phyloP scores from a whole-genome alignment of 306 rosid genomes.

The Biancaea sappan region DNA sequence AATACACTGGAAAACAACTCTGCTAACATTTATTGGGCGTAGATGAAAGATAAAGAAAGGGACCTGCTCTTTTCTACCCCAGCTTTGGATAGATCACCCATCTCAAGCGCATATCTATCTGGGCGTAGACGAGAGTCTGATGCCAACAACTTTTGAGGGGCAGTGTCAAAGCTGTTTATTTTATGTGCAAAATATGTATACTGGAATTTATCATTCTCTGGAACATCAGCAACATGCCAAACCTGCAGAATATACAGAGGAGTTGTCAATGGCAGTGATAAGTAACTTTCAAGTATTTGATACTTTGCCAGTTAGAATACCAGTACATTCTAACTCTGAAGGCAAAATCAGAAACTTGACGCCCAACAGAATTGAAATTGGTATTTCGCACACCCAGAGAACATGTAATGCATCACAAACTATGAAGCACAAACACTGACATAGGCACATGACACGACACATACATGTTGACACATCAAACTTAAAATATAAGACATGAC shows the following conservation, averaged over 20 bases:
- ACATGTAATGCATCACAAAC: slow-evolving; percentile 10
- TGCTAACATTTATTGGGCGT: not conserved
- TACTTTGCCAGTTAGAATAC: not conserved
- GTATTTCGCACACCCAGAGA: not conserved
- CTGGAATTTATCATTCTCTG: slow-evolving; percentile 64
- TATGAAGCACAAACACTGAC: no score
- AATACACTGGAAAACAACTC: not conserved
- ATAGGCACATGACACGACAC: no score
- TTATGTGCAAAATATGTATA: slow-evolving; percentile 82
- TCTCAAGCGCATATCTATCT: slow-evolving; percentile 77
- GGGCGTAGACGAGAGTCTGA: slow-evolving; percentile 84
- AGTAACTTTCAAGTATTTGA: not conserved
- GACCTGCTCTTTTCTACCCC: slow-evolving; percentile 79
- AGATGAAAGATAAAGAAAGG: slow-evolving; percentile 17
- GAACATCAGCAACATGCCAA: slow-evolving; percentile 72
- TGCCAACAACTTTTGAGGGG: slow-evolving; percentile 69
- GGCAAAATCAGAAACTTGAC: slow-evolving; percentile 6
- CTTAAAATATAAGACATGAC: no score
- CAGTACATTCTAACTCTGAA: not conserved
- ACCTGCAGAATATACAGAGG: slow-evolving; percentile 45
- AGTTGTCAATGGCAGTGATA: not conserved
- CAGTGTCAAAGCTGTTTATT: slow-evolving; percentile 75
- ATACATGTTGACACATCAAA: no score
- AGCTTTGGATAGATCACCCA: slow-evolving; percentile 67
- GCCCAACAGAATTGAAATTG: not conserved